phyloP scores from a whole-genome alignment of 192 early-diverging fungal genomes.

The Nowakowskiella sp. region DNA sequence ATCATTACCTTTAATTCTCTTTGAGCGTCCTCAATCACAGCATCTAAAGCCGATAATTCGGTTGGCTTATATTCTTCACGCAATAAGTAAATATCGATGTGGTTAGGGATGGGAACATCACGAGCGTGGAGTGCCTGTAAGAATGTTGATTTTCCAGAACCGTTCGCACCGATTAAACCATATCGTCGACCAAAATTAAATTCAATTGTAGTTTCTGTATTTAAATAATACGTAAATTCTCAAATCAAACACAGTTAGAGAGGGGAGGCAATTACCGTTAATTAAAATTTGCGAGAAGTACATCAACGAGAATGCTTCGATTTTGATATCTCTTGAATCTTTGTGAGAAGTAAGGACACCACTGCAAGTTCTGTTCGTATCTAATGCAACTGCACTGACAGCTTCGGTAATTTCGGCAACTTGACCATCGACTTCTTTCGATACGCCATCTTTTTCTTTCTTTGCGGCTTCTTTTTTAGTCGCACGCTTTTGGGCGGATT shows the following conservation, averaged over 20 bases:
- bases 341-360: slow-evolving; percentile 88
- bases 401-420: slow-evolving; percentile 8
- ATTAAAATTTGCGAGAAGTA: slow-evolving; percentile 93
- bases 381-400: slow-evolving; percentile 38
- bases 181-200: slow-evolving; percentile 98
- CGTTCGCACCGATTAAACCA: slow-evolving; percentile 92
- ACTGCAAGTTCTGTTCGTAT: slow-evolving; percentile 74
- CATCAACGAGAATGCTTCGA: slow-evolving; percentile 87
- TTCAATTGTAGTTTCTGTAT: slow-evolving; percentile 89
- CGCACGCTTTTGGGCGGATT: too few relatives aligned
- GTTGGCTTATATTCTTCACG: slow-evolving; percentile 94
- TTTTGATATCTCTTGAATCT: slow-evolving; percentile 89
- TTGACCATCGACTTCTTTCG: neutral
- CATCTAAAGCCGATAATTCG: slow-evolving; percentile 82
- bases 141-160: slow-evolving; percentile 94
- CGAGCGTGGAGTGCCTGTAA: slow-evolving; percentile 83
- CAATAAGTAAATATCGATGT: slow-evolving; percentile 95
- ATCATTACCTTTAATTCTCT: slow-evolving; percentile 70
- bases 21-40: slow-evolving; percentile 85
- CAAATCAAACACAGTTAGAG: too few relatives aligned
- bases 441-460: too few relatives aligned
- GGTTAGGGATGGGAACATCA: slow-evolving; percentile 90
- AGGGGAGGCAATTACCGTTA: too few relatives aligned
- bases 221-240: too few relatives aligned
- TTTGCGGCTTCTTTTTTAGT: too few relatives aligned